Base-by-base conservation (phyloP, 1,284 basidiomycete genomes). In the Cerrena zonata region DNA sequence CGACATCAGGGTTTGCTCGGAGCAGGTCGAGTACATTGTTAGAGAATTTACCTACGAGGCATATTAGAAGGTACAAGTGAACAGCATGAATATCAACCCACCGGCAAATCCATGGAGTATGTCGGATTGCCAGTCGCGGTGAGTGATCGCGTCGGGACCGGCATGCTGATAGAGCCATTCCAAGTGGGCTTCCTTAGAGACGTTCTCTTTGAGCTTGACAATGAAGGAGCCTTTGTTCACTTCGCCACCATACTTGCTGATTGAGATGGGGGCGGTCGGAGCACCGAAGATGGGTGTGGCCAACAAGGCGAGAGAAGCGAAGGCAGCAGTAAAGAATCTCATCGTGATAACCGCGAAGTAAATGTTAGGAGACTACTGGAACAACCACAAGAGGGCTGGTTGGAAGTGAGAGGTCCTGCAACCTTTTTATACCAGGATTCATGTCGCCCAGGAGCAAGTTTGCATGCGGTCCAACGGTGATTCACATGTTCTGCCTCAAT, bases 1-100 rank as follows among this genome's bases (percentile, higher is more conserved):
- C 81, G 49, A 91, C 85, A 57, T 84, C 82, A 21, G 81, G 78
- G 52, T 77, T 73, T 26, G 75, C 69, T 38, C 84, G 77, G 59
- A 91, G 82, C 53, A 71, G 69, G 44, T 80, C 72, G 53, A 89
- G 66, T 11, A 79, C 75, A 55, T 70, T 71, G 13, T 72, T 63
- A 53, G 76, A 70, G 69, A 89, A 83, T 48, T 58, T 47, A 37
- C 64, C 66, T 71, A 40, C n/a, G 30, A 46, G 39, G 18, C 30
- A 47, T 46, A 49, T 23, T 45, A 12, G 26, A 50, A 13, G 27
- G 12, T 21, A 5, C n/a, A n/a, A n/a, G n/a, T n/a, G n/a, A n/a
- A n/a, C n/a, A 11, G 34, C 11, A 30, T 19, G 45, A n/a, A 25
- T 12, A 11, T 40, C 21, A 26, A 12, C 36, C 27, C 24, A 64